Evolutionary conservation across 225 moss, liverwort and hornwort genomes (phyloP).

Genomic region (Lunularia cruciata): DNA sequence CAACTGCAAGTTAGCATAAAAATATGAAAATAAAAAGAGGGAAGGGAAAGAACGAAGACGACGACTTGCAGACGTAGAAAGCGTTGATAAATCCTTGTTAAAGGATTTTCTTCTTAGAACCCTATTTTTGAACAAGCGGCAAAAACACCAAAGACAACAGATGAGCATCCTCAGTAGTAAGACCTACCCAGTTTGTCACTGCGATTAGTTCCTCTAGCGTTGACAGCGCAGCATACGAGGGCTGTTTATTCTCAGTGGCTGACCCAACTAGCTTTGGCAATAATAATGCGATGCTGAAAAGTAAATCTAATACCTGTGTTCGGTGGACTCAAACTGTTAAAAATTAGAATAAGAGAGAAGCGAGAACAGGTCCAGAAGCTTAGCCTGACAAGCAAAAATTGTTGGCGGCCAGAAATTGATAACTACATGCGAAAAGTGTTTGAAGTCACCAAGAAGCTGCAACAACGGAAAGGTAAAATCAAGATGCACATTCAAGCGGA

Average conservation of each 20-base stretch:
- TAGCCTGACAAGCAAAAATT: too few relatives aligned
- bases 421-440: too few relatives aligned
- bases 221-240: constrained; percentile 91
- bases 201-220: constrained; percentile 90
- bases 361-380: neutral
- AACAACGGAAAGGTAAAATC: neutral
- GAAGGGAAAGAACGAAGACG: too few relatives aligned
- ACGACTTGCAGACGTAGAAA: too few relatives aligned
- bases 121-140: neutral
- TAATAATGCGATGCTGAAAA: constrained; percentile 90
- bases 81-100: too few relatives aligned
- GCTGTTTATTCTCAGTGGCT: constrained; percentile 76
- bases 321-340: constrained; percentile 1
- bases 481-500: neutral
- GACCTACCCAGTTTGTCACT: constrained; percentile 77
- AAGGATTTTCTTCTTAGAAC: too few relatives aligned
- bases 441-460: neutral
- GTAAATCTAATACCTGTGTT: constrained; percentile 77
- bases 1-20: neutral
- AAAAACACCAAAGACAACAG: too few relatives aligned
- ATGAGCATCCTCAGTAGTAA: constrained; percentile 12
- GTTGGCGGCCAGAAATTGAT: too few relatives aligned
- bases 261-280: constrained; percentile 92
- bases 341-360: neutral
- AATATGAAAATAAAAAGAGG: too few relatives aligned